phyloP scores from a whole-genome alignment of 768 basidiomycete species.

The Inosperma sp. region DNA sequence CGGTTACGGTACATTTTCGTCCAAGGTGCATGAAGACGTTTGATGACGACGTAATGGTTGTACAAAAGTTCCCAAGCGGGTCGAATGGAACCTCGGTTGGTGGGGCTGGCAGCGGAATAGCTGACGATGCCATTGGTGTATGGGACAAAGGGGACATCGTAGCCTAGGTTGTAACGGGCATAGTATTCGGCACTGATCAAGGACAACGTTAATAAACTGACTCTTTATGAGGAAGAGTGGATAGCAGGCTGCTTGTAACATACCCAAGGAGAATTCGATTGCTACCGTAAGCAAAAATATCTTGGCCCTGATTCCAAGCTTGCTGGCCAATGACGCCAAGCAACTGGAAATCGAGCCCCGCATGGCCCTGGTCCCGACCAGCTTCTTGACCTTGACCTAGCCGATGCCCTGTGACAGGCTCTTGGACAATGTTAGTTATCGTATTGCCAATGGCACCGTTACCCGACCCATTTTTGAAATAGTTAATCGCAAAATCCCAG shows the following conservation, averaged over 20 bases:
- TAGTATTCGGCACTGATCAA: not conserved
- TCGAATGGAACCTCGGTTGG: not conserved
- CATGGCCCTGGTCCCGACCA: slow-evolving; percentile 3
- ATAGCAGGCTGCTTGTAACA: too few relatives aligned
- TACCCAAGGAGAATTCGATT: slow-evolving; percentile 6
- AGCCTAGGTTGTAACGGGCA: slow-evolving; percentile 1
- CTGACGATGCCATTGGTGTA: slow-evolving; percentile 6
- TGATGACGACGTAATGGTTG: not conserved
- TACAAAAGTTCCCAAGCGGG: slow-evolving; percentile 7
- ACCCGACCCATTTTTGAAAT: slow-evolving; percentile 1
- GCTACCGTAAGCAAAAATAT: not conserved
- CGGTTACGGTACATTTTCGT: slow-evolving; percentile 3
- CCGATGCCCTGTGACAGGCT: not conserved
- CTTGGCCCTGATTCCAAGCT: slow-evolving; percentile 4
- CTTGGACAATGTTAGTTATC: not conserved
- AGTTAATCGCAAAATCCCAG: slow-evolving; percentile 6
- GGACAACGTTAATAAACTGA: not conserved
- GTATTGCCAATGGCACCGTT: slow-evolving; percentile 7
- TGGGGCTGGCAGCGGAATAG: not conserved
- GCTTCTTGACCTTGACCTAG: slow-evolving; percentile 5
- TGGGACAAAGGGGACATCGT: slow-evolving; percentile 2
- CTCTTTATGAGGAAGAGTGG: not conserved
- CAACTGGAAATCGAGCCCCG: not conserved
- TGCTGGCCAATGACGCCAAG: slow-evolving; percentile 4
- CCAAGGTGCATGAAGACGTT: slow-evolving; percentile 3